A percentile compares a stretch with the other conserved stretches of the same genome.
Evolutionary conservation across 495 filamentous ascomycete genomes (phyloP).

Genomic region (Penicillium argentinense): DNA sequence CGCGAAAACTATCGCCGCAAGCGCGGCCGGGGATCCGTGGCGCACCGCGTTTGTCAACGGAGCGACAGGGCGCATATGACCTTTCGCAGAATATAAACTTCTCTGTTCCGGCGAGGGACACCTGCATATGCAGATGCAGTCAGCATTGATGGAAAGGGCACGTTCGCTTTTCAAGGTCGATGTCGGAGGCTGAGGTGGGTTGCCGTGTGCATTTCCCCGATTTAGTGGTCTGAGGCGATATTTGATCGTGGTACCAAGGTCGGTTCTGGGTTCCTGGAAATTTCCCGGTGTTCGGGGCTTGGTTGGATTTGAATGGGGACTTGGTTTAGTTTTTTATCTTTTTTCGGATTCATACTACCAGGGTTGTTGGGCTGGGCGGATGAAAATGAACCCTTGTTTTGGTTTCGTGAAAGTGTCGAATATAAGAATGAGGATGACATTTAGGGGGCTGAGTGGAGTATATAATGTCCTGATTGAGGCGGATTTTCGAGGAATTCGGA

Average conservation of each 20-base stretch:
- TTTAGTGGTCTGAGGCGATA: background rate
- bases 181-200: background rate
- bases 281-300: constrained; percentile 10
- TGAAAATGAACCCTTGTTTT: too few relatives aligned
- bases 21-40: background rate
- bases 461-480: too few relatives aligned
- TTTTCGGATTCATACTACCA: background rate
- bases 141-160: background rate
- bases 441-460: too few relatives aligned
- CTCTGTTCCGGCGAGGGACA: background rate
- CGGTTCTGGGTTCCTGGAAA: background rate
- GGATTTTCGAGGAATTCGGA: too few relatives aligned
- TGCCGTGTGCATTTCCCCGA: background rate
- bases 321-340: too few relatives aligned
- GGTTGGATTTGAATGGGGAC: constrained; percentile 14
- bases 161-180: background rate
- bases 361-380: too few relatives aligned
- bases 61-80: background rate
- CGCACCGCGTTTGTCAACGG: constrained; percentile 5
- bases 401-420: too few relatives aligned
- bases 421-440: too few relatives aligned
- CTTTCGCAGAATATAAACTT: constrained; percentile 4
- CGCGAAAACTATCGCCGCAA: constrained; percentile 5
- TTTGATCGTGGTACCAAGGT: background rate
- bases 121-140: constrained; percentile 5